Base-by-base conservation (phyloP, 805 yeast genomes). In the Starmerella khaoyaiensis region DNA sequence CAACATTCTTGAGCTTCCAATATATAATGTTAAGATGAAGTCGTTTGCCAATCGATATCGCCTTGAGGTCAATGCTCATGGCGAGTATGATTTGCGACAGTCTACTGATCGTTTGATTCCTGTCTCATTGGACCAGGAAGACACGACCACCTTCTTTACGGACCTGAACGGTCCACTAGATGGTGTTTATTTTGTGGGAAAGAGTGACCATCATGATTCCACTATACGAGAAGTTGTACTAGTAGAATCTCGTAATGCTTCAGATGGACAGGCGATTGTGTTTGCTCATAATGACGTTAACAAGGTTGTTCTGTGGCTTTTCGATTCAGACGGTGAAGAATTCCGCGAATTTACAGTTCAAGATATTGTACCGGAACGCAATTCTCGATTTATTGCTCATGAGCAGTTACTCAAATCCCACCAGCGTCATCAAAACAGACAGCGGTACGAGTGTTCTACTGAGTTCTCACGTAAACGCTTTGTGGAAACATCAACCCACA, bases 241-340 rank as follows among this genome's bases (percentile, higher is more conserved):
- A 2, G 47, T 45, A 2, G 48, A 45, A 15, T 14, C 42, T 7
- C 32, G 39, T 2, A 30, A 24, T 3, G 36, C 35, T 3, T 8
- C 30, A 5, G 29, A 32, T 16, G 44, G 48, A 20, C 21, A n/a
- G 6, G 5, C 40, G 2, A 21, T 44, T 5, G 24, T 39, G 5
- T 20, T 45, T 3, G 24, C 29, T 11, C 29, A 31, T 19, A 20
- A 39, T n/a, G 39, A 37, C 21, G 18, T 33, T 7, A 11, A 3
- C 10, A 34, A 34, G 18, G 34, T 37, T 3, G 24, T 33, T 4
- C 33, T 45, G 10, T 45, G 48, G 48, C 5, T 25, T 4, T 45
- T 45, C 21, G 48, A 45, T 31, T 39, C 44, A 16, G 31, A 36
- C 14, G 44, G 46, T 3, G 7, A 29, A 1, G 40, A 33, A 14